Conservation (phyloP, 2,329 filamentous ascomycete genomes). For the Graphiopsis chlorocephala region DNA sequence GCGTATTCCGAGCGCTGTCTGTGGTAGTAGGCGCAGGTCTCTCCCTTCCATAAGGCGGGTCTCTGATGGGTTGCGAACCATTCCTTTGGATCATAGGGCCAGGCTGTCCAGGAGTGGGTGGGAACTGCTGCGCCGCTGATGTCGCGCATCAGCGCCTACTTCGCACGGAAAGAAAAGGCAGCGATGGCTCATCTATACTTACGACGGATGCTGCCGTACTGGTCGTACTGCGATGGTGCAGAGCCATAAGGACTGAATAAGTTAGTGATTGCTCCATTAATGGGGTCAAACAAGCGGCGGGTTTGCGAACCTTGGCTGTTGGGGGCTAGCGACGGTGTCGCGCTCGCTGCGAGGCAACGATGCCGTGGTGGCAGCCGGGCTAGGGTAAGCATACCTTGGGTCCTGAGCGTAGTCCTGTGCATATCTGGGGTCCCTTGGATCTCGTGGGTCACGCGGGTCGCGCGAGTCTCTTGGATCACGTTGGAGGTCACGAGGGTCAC, state of each 20-base stretch:
- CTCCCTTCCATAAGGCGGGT: not conserved
- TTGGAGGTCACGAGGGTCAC: conserved; percentile 2
- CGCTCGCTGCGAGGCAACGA: conserved; percentile 28
- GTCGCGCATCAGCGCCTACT: conserved; percentile 13
- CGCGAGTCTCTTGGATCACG: conserved; percentile 9
- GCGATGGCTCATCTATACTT: conserved; percentile 28
- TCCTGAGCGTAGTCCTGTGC: conserved; percentile 31
- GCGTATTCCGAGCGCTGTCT: conserved; percentile 6
- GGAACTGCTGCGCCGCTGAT: conserved; percentile 7
- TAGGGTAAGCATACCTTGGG: conserved; percentile 36
- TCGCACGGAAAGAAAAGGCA: conserved; percentile 1
- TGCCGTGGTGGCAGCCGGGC: conserved; percentile 34
- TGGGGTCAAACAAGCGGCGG: conserved; percentile 7
- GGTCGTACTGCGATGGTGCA: conserved; percentile 29
- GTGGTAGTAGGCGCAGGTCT: conserved; percentile 7
- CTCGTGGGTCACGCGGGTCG: conserved; percentile 9
- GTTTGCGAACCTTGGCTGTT: conserved; percentile 32
- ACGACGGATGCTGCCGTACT: conserved; percentile 31
- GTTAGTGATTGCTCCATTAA: conserved; percentile 23
- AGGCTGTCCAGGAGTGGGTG: conserved; percentile 5
- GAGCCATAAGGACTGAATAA: conserved; percentile 28
- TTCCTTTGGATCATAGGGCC: not conserved
- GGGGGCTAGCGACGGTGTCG: conserved; percentile 24
- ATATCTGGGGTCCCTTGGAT: conserved; percentile 24
- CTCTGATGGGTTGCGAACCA: conserved; percentile 1